Evolutionary conservation across 177 flowering plant species (phyloP).

Genomic region (Vitis hybrid): DNA sequence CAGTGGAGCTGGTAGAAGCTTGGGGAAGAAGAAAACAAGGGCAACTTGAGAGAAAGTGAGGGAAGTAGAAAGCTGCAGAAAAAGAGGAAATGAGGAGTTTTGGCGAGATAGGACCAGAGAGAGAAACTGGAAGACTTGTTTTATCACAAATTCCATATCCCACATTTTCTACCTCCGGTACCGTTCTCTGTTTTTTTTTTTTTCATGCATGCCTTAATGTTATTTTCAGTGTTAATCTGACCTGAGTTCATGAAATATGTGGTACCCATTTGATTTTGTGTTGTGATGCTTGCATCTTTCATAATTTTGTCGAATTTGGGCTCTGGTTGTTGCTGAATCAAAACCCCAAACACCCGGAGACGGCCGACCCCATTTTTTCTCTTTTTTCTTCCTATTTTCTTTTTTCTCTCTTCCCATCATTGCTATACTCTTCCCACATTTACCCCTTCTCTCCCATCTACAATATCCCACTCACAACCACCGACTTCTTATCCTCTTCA

Average conservation of each 20-base stretch:
- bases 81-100: not conserved
- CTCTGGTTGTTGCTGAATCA: not conserved
- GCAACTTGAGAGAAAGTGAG: too few species aligned
- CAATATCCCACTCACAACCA: too few species aligned
- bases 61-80: conserved; percentile 1
- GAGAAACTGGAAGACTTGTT: conserved; percentile 3
- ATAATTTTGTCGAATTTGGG: not conserved
- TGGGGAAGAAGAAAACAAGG: too few species aligned
- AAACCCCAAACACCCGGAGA: not conserved
- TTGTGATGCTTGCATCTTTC: not conserved
- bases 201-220: not conserved
- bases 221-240: conserved; percentile 3
- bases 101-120: not conserved
- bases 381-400: too few species aligned
- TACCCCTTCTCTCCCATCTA: fast-evolving
- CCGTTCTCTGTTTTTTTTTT: not conserved
- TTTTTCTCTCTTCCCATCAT: too few species aligned
- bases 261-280: conserved; percentile 6
- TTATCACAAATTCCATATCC: conserved; percentile 35
- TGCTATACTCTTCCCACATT: too few species aligned
- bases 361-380: fast-evolving
- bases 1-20: too few species aligned
- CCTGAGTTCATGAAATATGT: not conserved
- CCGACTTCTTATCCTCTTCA: too few species aligned
- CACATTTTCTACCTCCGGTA: conserved; percentile 12